Percentiles rank a stretch among this genome's conserved stretches.
Conservation (phyloP, 306 rosid species). For the Alnus rubra region DNA sequence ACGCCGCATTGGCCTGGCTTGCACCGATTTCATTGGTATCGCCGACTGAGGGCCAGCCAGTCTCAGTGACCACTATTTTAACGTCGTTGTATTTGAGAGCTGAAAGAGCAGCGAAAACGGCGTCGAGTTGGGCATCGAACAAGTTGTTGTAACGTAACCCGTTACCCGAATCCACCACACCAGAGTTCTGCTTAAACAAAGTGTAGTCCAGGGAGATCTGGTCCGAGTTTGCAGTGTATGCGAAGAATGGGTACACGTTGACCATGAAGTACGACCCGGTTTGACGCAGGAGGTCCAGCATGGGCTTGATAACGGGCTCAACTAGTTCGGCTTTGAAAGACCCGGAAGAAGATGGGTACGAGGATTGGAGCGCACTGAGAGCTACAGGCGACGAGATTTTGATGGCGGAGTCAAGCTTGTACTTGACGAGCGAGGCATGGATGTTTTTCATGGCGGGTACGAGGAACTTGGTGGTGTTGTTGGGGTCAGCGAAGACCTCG, state of each 20-base stretch:
- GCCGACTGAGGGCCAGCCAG: constrained; percentile 87
- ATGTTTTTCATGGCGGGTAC: constrained; percentile 80
- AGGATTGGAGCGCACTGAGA: constrained; percentile 52
- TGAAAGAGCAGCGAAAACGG: constrained; percentile 78
- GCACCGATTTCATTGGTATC: constrained; percentile 72
- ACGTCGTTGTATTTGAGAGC: constrained; percentile 62
- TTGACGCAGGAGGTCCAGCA: constrained; percentile 53
- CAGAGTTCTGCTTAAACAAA: constrained; percentile 52
- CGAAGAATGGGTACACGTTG: constrained; percentile 80
- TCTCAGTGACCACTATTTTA: constrained; percentile 52
- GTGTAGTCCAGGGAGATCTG: constrained; percentile 63
- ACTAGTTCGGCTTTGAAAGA: constrained; percentile 61
- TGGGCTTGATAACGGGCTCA: constrained; percentile 71
- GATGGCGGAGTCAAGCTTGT: constrained; percentile 41
- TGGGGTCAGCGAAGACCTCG: constrained; percentile 78
- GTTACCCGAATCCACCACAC: constrained; percentile 71
- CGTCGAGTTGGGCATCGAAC: constrained; percentile 80
- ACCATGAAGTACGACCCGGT: constrained; percentile 70
- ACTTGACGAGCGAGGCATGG: constrained; percentile 39
- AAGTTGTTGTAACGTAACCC: constrained; percentile 56
- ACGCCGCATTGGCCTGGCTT: constrained; percentile 56
- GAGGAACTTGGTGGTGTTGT: constrained; percentile 59
- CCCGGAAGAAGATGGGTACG: constrained; percentile 79
- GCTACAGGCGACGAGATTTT: constrained; percentile 79
- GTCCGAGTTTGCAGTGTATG: constrained; percentile 50